Evolutionary conservation across 2,329 filamentous ascomycete species (phyloP).

Genomic region (Ascochyta koolunga): DNA sequence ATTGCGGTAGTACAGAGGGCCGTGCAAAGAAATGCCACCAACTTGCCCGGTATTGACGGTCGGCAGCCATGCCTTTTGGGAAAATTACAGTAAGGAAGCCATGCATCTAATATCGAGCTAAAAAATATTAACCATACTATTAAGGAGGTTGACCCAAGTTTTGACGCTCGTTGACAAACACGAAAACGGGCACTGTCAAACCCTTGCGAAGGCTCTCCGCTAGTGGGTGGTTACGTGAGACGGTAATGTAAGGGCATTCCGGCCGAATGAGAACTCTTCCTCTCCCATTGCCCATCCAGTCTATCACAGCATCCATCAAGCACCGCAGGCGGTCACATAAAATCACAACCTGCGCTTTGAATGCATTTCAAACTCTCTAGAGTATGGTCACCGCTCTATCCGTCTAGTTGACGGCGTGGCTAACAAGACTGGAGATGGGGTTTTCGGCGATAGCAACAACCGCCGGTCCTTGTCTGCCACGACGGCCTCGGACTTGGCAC

Average conservation of each 20-base stretch:
- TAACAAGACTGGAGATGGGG: not conserved
- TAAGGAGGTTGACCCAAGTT: not conserved
- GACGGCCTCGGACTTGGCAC: not conserved
- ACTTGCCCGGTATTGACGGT: not conserved
- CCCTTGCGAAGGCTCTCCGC: conserved; percentile 2
- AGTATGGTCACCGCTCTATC: not conserved
- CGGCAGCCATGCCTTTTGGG: not conserved
- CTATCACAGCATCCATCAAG: not conserved
- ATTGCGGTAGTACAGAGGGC: not conserved
- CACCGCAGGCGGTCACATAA: not conserved
- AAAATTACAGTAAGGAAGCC: not conserved
- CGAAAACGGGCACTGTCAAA: conserved; percentile 6
- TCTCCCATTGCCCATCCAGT: not conserved
- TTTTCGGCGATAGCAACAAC: not conserved
- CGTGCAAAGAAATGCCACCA: not conserved
- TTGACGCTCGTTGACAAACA: not conserved
- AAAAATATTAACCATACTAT: not conserved
- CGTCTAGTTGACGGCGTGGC: not conserved
- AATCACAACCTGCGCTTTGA: not conserved
- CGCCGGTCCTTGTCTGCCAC: not conserved
- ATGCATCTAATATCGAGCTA: not conserved
- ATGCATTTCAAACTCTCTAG: not conserved
- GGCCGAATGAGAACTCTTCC: not conserved
- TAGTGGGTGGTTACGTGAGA: conserved; percentile 3
- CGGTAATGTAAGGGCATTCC: conserved; percentile 1